Evolutionary conservation across 176 grass and related monocot species (phyloP).

Genomic region (Luzula sylvatica): DNA sequence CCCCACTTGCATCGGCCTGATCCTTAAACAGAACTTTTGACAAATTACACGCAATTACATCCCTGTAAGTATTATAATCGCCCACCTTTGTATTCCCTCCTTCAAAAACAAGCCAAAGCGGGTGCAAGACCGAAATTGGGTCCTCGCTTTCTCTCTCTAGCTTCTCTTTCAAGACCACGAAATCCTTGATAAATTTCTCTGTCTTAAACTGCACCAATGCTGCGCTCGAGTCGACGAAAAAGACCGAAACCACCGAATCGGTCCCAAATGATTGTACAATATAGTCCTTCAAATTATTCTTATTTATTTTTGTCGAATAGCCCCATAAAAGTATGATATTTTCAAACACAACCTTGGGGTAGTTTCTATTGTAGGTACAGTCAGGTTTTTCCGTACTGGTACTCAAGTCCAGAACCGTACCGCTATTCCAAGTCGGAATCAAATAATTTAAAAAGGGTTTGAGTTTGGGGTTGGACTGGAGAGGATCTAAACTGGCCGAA

Average conservation of each 20-base stretch:
- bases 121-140: constrained; percentile 65
- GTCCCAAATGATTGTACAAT: constrained; percentile 67
- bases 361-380: background rate
- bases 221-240: constrained; percentile 62
- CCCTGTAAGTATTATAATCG: constrained; percentile 71
- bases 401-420: constrained; percentile 65
- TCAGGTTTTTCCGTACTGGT: constrained; percentile 67
- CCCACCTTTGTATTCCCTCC: constrained; percentile 59
- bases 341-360: constrained; percentile 28
- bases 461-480: constrained; percentile 38
- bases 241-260: constrained; percentile 42
- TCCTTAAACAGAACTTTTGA: constrained; percentile 70
- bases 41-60: constrained; percentile 49
- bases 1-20: constrained; percentile 57
- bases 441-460: constrained; percentile 56
- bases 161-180: constrained; percentile 59
- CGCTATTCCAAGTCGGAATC: constrained; percentile 65
- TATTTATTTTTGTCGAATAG: constrained; percentile 48
- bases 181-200: constrained; percentile 54
- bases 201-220: constrained; percentile 69
- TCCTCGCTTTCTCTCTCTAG: constrained; percentile 37
- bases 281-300: constrained; percentile 60
- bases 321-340: constrained; percentile 72
- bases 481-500: constrained; percentile 31
- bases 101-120: constrained; percentile 66